phyloP scores from a whole-genome alignment of 495 filamentous ascomycete species.

The Elasticomyces elasticus region DNA sequence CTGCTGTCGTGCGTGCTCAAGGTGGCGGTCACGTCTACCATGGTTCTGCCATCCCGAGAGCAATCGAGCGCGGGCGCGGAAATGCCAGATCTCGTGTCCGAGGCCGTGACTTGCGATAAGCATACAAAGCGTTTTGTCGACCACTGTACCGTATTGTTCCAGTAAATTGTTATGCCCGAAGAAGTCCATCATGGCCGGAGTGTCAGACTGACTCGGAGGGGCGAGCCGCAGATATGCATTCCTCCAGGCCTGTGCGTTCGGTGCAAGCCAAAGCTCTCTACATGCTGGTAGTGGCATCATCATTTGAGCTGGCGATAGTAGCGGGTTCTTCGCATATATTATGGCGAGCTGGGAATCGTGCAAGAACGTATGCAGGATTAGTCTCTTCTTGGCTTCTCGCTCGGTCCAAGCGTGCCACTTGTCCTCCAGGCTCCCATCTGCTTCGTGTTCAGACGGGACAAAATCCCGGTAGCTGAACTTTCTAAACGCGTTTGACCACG shows the following conservation, averaged over 20 bases:
- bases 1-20: neutral
- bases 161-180: constrained; percentile 6
- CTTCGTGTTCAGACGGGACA: constrained; percentile 31
- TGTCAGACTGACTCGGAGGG: neutral
- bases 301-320: constrained; percentile 53
- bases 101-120: constrained; percentile 6
- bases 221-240: constrained; percentile 32
- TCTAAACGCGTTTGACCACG: constrained; percentile 14
- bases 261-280: constrained; percentile 46
- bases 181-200: constrained; percentile 3
- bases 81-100: constrained; percentile 12
- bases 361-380: constrained; percentile 46
- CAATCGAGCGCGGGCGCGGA: neutral
- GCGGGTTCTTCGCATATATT: constrained; percentile 43
- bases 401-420: constrained; percentile 49
- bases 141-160: neutral
- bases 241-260: constrained; percentile 46
- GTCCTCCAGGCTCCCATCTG: constrained; percentile 37
- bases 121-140: constrained; percentile 7
- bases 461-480: neutral
- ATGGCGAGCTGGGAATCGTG: constrained; percentile 50
- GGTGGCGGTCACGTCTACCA: constrained; percentile 1
- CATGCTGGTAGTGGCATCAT: constrained; percentile 46
- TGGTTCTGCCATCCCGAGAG: neutral
- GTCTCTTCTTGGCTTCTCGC: constrained; percentile 30